Base-by-base conservation (phyloP, 106 monocot genomes). In the Dendrobium catenatum region DNA sequence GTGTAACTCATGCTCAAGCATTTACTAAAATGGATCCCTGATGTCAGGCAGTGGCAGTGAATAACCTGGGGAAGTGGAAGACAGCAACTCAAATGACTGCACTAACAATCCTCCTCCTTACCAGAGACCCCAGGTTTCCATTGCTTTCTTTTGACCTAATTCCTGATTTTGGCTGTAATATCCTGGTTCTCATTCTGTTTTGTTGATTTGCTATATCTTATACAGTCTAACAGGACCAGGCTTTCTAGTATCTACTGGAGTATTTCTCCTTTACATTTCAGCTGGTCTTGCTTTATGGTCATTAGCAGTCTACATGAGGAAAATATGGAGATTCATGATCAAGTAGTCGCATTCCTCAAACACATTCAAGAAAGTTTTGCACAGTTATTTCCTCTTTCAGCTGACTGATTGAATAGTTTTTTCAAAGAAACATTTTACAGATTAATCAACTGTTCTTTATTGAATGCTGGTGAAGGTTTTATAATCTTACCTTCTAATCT, bases 61-160 rank as follows among this genome's bases (percentile, higher is more conserved):
- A 93, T 77, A 93, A 86, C 80, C 79, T 95, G 80, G 95, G 95
- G 47, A 99, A 99, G 73, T 99, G 98, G 98, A 99, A 99, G 86
- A 99, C 95, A 18, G 93, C 98, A 17, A 89, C 83, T 73, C 83
- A 95, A 80, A 99, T 99, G 98, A 90, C 85, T 20, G 90, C 98
- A 81, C 81, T 99, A 59, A 93, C 88, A 16, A 88, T 99, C 51
- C 89, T 99, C 10, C 90, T 99, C 26, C 86, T 87, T 42, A 80
- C 89, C 33, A 90, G 98, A 87, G 95, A 95, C 76, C 66, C 89
- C 76, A 91, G 93, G 98, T 99, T 61, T 76, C 0, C 37, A 37
- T 3, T 43, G 6, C 6, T 20, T 19, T 16, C 17, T 44, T 74
- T 19, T 20, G 15, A 74, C 20, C n/a, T 74, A n/a, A 20, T 42